Evolutionary conservation across 2,329 filamentous ascomycete genomes (phyloP).

Genomic region (Ascomycota sp.): DNA sequence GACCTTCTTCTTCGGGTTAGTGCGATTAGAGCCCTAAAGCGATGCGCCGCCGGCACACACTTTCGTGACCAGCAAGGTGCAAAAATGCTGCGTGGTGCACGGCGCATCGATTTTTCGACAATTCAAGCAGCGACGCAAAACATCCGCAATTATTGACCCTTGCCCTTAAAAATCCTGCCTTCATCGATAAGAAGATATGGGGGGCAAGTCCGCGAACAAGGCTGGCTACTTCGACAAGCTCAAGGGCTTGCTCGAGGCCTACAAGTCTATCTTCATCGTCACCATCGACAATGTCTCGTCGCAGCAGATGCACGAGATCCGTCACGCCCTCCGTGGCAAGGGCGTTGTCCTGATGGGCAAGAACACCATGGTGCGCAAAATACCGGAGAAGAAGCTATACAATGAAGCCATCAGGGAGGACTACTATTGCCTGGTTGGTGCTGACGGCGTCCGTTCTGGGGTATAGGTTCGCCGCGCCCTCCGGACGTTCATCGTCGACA

Average conservation of each 20-base stretch:
- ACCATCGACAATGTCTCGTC: slow-evolving; percentile 98
- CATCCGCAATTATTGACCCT: slow-evolving; percentile 11
- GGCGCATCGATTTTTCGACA: slow-evolving; percentile 2
- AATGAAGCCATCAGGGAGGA: too few relatives aligned
- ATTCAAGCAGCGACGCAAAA: slow-evolving; percentile 7
- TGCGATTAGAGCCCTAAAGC: too few relatives aligned
- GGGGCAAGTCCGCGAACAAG: slow-evolving; percentile 90
- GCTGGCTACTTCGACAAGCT: slow-evolving; percentile 98
- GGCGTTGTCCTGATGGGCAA: slow-evolving; percentile 98
- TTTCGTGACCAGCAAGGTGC: too few relatives aligned
- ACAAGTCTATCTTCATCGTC: slow-evolving; percentile 95
- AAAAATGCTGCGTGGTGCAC: too few relatives aligned
- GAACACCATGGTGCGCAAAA: slow-evolving; percentile 78
- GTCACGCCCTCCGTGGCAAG: slow-evolving; percentile 68
- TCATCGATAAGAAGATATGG: slow-evolving; percentile 91
- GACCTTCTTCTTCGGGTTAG: too few relatives aligned
- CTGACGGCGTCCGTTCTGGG: neutral
- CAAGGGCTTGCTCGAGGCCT: slow-evolving; percentile 87
- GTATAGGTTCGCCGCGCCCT: slow-evolving; percentile 80
- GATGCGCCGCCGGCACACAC: too few relatives aligned
- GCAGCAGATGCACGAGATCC: slow-evolving; percentile 99
- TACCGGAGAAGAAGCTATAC: too few relatives aligned
- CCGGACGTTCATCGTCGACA: slow-evolving; percentile 76
- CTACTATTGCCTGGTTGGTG: too few relatives aligned
- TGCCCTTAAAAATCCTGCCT: slow-evolving; percentile 98